Base-by-base conservation (phyloP, 352 stramenopile genomes). In the Phytophthora capsici region DNA sequence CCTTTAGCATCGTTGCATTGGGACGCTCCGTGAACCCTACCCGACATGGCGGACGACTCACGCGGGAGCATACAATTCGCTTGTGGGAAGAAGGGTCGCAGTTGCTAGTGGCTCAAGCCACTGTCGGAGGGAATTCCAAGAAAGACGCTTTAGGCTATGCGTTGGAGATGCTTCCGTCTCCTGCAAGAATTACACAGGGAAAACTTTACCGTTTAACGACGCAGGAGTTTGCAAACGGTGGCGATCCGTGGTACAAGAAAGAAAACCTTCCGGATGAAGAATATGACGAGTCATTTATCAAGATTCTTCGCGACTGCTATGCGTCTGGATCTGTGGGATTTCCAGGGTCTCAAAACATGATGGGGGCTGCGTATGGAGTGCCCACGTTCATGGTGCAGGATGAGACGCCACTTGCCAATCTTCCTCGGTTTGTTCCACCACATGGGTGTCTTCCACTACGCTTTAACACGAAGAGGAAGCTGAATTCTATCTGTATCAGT, bases 221-320 rank as follows among this genome's bases (percentile, higher is more conserved):
- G 0, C 88, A 96, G 40, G 88, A 96, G 51, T 96, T 89, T 68
- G 86, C 88, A 17, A 94, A 96, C 44, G 86, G 86, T 47, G 88
- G 88, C 22, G 88, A 96, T 50, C 86, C 88, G 6, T 96, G 88
- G 88, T 96, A 96, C 73, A 96, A 96, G 56, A 93, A 93, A 53
- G 88, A 96, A 51, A 95, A 96, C 22, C 37, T 93, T 1, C 88
- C 86, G 0, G 86, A 94, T 45, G 88, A 96, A 63, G 84, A 96
- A 44, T 96, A 96, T 51, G 88, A 96, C 58, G 69, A 69, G 9
- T 93, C 84, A 4, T 93, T 93, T 62, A 92, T 96, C 61, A 92
- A 90, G 40, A 93, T 96, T 53, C 65, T 96, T 44, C 80, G 86
- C 9, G 88, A 96, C 28, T 96, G 88, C 58, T 96, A 96, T 26